phyloP scores from a whole-genome alignment of 108 stramenopile species.

The Discostella pseudostelligera region DNA sequence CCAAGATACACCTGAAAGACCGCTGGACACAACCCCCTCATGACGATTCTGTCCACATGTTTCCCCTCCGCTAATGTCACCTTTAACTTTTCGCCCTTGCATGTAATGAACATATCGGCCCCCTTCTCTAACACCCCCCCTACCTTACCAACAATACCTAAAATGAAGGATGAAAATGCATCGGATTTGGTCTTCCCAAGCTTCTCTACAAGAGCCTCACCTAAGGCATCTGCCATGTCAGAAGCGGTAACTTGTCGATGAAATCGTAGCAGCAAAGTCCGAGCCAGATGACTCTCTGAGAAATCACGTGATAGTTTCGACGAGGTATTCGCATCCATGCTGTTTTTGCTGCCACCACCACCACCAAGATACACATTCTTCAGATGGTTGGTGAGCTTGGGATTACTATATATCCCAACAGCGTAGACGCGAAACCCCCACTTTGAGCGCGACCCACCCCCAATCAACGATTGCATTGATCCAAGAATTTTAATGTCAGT shows the following conservation, averaged over 20 bases:
- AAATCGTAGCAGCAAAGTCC: constrained; percentile 27
- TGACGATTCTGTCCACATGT: constrained; percentile 9
- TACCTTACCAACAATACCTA: constrained; percentile 9
- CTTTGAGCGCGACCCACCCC: constrained; percentile 25
- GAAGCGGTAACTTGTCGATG: constrained; percentile 26
- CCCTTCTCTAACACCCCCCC: constrained; percentile 14
- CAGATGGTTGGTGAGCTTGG: constrained; percentile 14
- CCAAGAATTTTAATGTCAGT: constrained; percentile 13
- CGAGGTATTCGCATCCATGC: not conserved
- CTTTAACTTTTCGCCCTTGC: constrained; percentile 29
- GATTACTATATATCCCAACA: constrained; percentile 24
- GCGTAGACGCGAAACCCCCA: constrained; percentile 31
- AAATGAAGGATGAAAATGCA: constrained; percentile 19
- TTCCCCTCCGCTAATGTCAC: constrained; percentile 19
- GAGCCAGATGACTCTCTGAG: constrained; percentile 10
- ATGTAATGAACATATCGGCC: constrained; percentile 31
- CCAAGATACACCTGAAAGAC: constrained; percentile 30
- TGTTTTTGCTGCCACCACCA: not conserved
- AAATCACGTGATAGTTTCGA: constrained; percentile 9
- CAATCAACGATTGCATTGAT: constrained; percentile 24
- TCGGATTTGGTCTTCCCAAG: constrained; percentile 16
- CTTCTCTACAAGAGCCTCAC: constrained; percentile 22
- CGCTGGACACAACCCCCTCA: constrained; percentile 31
- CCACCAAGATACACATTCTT: constrained; percentile 22
- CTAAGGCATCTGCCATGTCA: constrained; percentile 33